Base-by-base conservation (phyloP, 2,329 filamentous ascomycete genomes). In the Fusarium fujikuroi region DNA sequence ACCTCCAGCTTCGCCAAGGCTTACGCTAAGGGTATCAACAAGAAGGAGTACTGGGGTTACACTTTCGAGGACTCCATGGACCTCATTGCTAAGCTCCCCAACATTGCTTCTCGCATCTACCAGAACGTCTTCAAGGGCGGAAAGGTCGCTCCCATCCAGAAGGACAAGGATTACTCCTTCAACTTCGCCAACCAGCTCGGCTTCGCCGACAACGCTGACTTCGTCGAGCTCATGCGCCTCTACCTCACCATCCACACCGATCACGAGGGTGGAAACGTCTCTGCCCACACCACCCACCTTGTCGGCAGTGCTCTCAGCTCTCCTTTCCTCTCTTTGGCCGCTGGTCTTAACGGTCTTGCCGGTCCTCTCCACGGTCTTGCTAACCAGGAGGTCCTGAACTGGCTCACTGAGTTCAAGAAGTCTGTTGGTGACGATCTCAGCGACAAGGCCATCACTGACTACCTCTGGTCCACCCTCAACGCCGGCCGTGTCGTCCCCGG, bases 41-140 rank as follows among this genome's bases (percentile, higher is more conserved):
- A 99, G 93, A 94, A 95, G 86, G 95, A 98, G 80, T 99, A 99
- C 93, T 99, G 96, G 96, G 91, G 92, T 86, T 95, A 98, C 90
- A 98, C 95, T 79, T 99, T 97, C 81, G 96, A 99, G 91, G 96
- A 99, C 88, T 96, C 95, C 73, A 98, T 99, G 95, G 95, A 99
- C 87, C 89, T 99, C 84, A 99, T 99, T 84, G 96, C 96, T 83
- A 98, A 98, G 92, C 93, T 99, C 80, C 96, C 96, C 83, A 98
- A 94, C 84, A 98, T 99, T 81, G 96, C 96, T 75, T 89, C 96
- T 75, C 94, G 95, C 88, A 99, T 99, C 90, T 99, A 99, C 92
- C 96, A 97, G 89, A 99, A 99, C 85, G 92, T 98, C 84, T 99
- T 97, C 94, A 98, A 98, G 92, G 96, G 97, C 82, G 96, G 96